Base-by-base conservation (phyloP, 2,329 filamentous ascomycete genomes). In the Colletotrichum coccodes region DNA sequence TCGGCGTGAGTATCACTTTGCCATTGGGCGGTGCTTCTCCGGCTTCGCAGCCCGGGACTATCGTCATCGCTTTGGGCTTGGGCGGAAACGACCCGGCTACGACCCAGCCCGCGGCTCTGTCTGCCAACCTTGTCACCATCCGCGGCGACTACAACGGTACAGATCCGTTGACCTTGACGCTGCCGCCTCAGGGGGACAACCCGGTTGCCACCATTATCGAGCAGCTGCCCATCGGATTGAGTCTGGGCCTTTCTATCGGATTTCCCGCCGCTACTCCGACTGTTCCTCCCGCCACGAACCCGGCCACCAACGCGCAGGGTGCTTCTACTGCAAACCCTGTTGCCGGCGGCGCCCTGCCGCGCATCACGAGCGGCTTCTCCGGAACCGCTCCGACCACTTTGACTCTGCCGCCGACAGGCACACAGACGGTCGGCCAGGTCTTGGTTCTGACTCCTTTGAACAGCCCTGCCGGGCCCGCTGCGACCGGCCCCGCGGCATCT, bases 21-120 rank as follows among this genome's bases (percentile, higher is more conserved):
- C 61, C 54, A 2, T 3, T 30, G 14, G 11, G 7, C 7, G 44
- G 4, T 5, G 54, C 40, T n/a, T 36, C 53, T 23, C 30, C 59
- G 5, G 54, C 32, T 1, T 11, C 53, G 12, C n/a, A 18, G 9
- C 3, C 52, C 21, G 40, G 65, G 12, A 65, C 61, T 2, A 40
- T 68, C n/a, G 28, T 68, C 7, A 34, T 56, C 3, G 65, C 65
- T 11, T 6, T 34, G n/a, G 65, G 65, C 16, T 16, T 68, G 23
- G 65, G 65, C 21, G 65, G 65, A 14, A 26, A 65, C 1, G 65
- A 68, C 28, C 65, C 65, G 21, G 65, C 65, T 3, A 68, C 65
- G 16, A 46, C 4, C 6, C 44, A 46, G 0, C 60, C 60, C 0
- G 54, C 53, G 6, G 61, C 28, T 16, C 21, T 60, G 28, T 50